Base-by-base conservation (phyloP, 1,284 basidiomycete species). In the Cryptococcus floricola region DNA sequence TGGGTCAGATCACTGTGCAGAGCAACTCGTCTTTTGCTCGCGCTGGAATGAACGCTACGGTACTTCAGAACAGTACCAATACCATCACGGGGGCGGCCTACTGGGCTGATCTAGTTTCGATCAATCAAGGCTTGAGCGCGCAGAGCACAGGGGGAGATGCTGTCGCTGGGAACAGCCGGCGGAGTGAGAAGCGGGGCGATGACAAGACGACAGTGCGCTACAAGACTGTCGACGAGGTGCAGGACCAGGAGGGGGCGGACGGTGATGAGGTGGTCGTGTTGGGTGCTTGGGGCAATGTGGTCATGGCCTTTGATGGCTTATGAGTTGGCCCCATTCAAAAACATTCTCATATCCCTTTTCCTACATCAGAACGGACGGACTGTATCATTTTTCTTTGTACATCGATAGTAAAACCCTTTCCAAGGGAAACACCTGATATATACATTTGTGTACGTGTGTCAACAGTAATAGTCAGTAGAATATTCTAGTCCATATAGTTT, bases 261-360 rank as follows among this genome's bases (percentile, higher is more conserved):
- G 64, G 61, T 7, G 69, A 61, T 43, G 58, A 67, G 37, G 54
- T 74, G 18, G 58, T 70, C 13, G 58, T 69, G 12, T 23, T 69
- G 18, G 66, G 68, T 12, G 62, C 62, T 8, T 72, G 68, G 54
- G 73, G 70, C 5, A 66, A 75, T 53, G 61, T 74, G n/a, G 56
- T 57, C 31, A 52, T 74, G 10, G 64, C 61, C 0, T 68, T 73
- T 58, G 71, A 75, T 55, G 73, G 71, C 25, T 34, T 14, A 34
- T 34, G 31, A 34, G 31, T 34, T 34, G 31, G 31, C 31, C 31
- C 31, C 31, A 34, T 34, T 23, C 23, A 34, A 10, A 34, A 10
- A 6, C 10, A 10, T 34, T 34, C 10, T 34, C 31, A 23, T 23
- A 23, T 23, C 31, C 31, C 2, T 34, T 34, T 34, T 2, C 31